phyloP scores from a whole-genome alignment of 108 stramenopile species.

The Cylindrotheca fusiformis region DNA sequence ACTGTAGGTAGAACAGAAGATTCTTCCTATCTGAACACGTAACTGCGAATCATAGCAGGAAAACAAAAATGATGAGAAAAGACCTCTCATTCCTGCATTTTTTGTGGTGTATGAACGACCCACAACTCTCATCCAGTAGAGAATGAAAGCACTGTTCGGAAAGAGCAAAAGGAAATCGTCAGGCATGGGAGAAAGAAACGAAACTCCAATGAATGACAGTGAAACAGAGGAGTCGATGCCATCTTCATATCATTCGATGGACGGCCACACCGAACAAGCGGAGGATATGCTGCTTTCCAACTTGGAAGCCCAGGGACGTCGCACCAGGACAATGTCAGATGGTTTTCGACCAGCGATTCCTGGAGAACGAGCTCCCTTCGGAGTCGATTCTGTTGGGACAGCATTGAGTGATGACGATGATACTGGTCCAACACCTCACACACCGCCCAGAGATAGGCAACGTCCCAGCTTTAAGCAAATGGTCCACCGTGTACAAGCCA shows the following conservation, averaged over 20 bases:
- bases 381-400: conserved; percentile 13
- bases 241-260: conserved; percentile 6
- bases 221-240: too few relatives aligned
- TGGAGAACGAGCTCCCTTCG: conserved; percentile 21
- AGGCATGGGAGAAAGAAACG: conserved; percentile 1
- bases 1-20: too few relatives aligned
- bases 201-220: not conserved
- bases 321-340: conserved; percentile 8
- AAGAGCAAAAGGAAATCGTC: too few relatives aligned
- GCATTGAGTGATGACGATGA: conserved; percentile 5
- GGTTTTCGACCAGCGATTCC: conserved; percentile 27
- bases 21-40: too few relatives aligned
- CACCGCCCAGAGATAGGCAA: not conserved
- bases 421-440: too few relatives aligned
- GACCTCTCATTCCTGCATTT: too few relatives aligned
- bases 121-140: too few relatives aligned
- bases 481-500: not conserved
- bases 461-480: conserved; percentile 14
- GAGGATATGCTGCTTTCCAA: conserved; percentile 26
- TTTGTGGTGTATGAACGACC: too few relatives aligned
- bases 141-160: too few relatives aligned
- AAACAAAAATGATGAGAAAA: too few relatives aligned
- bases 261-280: conserved; percentile 10
- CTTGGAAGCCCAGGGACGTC: conserved; percentile 9
- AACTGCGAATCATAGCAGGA: too few relatives aligned